Percentiles rank a stretch among this genome's conserved stretches.
Evolutionary conservation across 2,329 filamentous ascomycete species (phyloP).

Genomic region (Gaeumannomyces tritici): DNA sequence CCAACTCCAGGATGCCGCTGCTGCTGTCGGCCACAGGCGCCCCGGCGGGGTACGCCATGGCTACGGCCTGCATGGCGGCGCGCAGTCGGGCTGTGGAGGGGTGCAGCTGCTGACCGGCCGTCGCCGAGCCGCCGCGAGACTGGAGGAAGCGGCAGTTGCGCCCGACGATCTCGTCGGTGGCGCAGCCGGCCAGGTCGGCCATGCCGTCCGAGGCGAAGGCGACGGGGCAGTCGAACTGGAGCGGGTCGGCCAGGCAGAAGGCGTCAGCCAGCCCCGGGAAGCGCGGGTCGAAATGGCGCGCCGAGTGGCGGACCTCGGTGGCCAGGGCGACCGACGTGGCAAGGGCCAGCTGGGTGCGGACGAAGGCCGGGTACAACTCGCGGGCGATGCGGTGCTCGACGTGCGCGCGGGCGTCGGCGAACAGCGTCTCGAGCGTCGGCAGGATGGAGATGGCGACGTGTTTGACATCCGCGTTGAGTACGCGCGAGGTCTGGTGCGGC

Average conservation of each 20-base stretch:
- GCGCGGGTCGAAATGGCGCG: not conserved
- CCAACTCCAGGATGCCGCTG: slow-evolving; percentile 30
- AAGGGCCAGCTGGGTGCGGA: slow-evolving; percentile 36
- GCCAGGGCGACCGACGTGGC: slow-evolving; percentile 35
- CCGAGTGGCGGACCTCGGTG: slow-evolving; percentile 11
- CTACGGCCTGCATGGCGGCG: slow-evolving; percentile 18
- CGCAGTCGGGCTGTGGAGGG: slow-evolving; percentile 29
- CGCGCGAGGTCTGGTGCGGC: slow-evolving; percentile 26
- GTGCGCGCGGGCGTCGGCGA: slow-evolving; percentile 26
- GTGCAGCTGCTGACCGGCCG: slow-evolving; percentile 10
- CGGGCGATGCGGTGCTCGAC: slow-evolving; percentile 29
- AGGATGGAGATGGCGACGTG: slow-evolving; percentile 31
- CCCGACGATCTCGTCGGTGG: slow-evolving; percentile 31
- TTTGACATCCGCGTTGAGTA: slow-evolving; percentile 36
- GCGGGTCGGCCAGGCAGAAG: slow-evolving; percentile 48
- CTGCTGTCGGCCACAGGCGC: slow-evolving; percentile 7
- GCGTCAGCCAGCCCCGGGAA: slow-evolving; percentile 42
- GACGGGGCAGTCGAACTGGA: slow-evolving; percentile 39
- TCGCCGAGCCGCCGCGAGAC: slow-evolving; percentile 10
- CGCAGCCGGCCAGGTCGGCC: slow-evolving; percentile 35
- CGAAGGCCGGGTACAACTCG: slow-evolving; percentile 39
- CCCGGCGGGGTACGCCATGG: not conserved
- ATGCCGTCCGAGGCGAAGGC: slow-evolving; percentile 40
- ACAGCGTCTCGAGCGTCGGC: slow-evolving; percentile 32
- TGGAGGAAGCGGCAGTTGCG: slow-evolving; percentile 42